Evolutionary conservation across 306 rosid genomes (phyloP), one percentile per base, ranked within the genome.

Genomic region (Psophocarpus tetragonolobus): DNA sequence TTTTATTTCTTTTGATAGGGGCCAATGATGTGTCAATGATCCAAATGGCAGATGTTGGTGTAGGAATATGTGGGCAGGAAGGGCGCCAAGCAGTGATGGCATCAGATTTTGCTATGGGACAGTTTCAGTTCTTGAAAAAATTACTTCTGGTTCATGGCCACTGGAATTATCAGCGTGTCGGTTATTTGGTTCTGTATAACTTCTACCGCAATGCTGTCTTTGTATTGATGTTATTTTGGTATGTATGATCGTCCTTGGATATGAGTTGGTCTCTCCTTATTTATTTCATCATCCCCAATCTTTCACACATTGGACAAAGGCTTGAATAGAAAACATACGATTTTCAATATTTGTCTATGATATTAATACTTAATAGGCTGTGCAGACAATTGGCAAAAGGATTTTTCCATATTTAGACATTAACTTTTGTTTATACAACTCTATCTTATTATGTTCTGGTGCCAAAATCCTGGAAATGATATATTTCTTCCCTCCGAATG

Each of bases 81-180:
- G 99, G 99, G 61, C 99, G 99, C 66, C 99, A 96, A 78, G 99
- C 99, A 24, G 99, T 96, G 80, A 96, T 96, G 99, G 99, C 99
- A 68, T 88, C 99, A 63, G 99, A 96, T 89, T 96, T 96, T 84
- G 99, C 99, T 39, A 96, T 96, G 99, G 99, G 99, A 57, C 99
- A 96, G 76, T 96, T 96, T 84, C 91, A 74, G 75, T 96, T 92
- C 81, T 60, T 96, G 80, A 91, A 89, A 83, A 89, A 88, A 76
- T 82, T 96, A 69, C 93, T 96, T 76, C 84, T 96, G 81, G 99
- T 96, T 60, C 99, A 96, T 83, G 99, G 99, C 29, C 99, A 96
- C 85, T 96, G 96, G 98, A 96, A 96, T 85, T 96, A 96, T 88
- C 97, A 92, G 86, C 97, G 99, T 71, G 88, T 96, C 71, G 99